Evolutionary conservation across 2,329 filamentous ascomycete genomes (phyloP).

Genomic region (Trichophyton schoenleinii): DNA sequence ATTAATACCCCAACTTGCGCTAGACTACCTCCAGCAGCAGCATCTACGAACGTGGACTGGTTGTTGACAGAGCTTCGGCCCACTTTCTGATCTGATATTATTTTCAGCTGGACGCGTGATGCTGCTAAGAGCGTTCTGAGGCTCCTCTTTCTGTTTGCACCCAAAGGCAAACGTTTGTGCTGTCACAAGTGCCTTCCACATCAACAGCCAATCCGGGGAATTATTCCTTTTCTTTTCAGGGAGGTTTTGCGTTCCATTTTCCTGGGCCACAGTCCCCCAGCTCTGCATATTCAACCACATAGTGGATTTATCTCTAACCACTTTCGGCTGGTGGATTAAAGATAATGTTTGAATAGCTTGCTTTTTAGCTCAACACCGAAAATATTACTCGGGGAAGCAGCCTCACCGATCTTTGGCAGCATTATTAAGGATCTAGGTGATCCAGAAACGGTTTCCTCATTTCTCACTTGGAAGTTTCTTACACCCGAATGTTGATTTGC

Average conservation of each 20-base stretch:
- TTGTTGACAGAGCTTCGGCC: neutral
- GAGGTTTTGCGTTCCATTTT: neutral
- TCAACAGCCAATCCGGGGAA: constrained; percentile 2
- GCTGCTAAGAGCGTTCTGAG: neutral
- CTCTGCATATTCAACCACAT: constrained; percentile 3
- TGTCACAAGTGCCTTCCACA: constrained; percentile 2
- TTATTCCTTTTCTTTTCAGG: neutral
- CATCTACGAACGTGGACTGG: neutral
- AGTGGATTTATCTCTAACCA: constrained; percentile 1
- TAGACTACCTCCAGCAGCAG: neutral
- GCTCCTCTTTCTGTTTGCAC: neutral
- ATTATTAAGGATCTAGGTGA: neutral
- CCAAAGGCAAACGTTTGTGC: neutral
- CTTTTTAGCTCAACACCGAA: constrained; percentile 2
- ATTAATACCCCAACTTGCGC: constrained; percentile 1
- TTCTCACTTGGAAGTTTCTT: constrained; percentile 1
- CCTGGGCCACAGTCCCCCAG: neutral
- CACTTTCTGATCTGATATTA: neutral
- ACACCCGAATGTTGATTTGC: neutral
- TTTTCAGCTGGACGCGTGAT: neutral
- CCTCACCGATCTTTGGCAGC: constrained; percentile 1
- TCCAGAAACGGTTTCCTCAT: neutral
- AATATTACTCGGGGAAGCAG: constrained; percentile 1
- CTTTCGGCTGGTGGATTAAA: neutral
- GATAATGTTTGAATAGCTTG: constrained; percentile 3